Evolutionary conservation across 805 yeast genomes (phyloP).

Genomic region (Lachancea mirantina): DNA sequence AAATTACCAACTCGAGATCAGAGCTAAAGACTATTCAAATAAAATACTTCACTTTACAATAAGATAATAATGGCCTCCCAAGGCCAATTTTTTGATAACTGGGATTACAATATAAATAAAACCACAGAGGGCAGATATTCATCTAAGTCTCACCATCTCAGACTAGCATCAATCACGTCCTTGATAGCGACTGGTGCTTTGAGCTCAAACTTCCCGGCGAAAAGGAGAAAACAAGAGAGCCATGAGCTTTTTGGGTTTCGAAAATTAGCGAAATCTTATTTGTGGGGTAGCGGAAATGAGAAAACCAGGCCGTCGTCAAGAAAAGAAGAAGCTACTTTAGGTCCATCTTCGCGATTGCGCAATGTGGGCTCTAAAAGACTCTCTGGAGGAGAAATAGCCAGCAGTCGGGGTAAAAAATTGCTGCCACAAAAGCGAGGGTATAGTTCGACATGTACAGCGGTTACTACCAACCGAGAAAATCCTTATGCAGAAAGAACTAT

Average conservation of each 20-base stretch:
- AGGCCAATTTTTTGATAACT: no score
- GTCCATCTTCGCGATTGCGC: no score
- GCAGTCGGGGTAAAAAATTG: neutral
- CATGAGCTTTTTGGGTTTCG: conserved; percentile 26
- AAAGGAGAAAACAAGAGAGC: conserved; percentile 5
- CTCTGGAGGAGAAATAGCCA: neutral
- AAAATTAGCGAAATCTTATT: conserved; percentile 21
- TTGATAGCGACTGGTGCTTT: conserved; percentile 8
- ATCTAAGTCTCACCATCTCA: neutral
- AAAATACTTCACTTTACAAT: no score
- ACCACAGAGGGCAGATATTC: conserved; percentile 1
- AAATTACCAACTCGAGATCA: no score
- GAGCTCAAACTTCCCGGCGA: conserved; percentile 2
- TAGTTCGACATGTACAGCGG: neutral
- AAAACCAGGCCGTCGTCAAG: no score
- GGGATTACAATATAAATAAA: no score
- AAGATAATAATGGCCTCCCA: no score
- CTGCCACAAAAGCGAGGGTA: neutral
- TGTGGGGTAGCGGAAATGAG: conserved; percentile 9
- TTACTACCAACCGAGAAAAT: neutral
- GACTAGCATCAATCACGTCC: conserved; percentile 12
- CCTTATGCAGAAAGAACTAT: neutral
- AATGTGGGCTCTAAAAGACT: no score
- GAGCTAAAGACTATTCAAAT: no score
- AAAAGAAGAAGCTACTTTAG: conserved; percentile 3